Base-by-base conservation (phyloP, 2,329 filamentous ascomycete genomes). In the Curvularia verruculosa region DNA sequence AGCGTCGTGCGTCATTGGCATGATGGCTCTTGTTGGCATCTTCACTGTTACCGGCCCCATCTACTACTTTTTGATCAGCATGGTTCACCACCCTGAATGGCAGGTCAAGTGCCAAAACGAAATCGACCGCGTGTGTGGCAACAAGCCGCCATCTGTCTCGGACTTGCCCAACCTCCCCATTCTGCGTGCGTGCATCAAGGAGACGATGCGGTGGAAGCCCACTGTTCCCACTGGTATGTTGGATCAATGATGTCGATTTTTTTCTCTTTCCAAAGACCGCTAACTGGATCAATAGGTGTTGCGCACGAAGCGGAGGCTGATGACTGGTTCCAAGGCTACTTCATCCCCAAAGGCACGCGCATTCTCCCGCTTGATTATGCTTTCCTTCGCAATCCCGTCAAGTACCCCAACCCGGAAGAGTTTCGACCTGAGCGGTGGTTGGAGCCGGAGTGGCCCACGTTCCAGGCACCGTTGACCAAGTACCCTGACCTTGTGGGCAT, bases 351-450 rank as follows among this genome's bases (percentile, higher is more conserved):
- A 69, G 81, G 81, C 19, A 74, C 73, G 9, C 72, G 71, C 23
- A 75, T 75, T 41, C 65, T 75, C 40, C 72, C 72, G 49, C 68
- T 76, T 13, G 74, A 75, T 56, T 74, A 61, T 45, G 73, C 71
- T 3, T 75, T 76, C 61, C 69, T 74, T 24, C 73, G 72, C 34
- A 84, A 88, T 59, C 79, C 82, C 1, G 75, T 75, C 34, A 83
- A 81, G 53, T 89, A 89, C 66, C 85, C 85, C 1, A 83, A 88
- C 65, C 83, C 85, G n/a, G 85, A 89, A 46, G 81, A 75, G 62
- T 89, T 82, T 75, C 82, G 80, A 26, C 86, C 87, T 0, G 85
- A 87, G 63, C 82, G 87, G 37, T 89, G 84, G 78, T 80, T 89
- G 10, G 83, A 87, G 62, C 74, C 83, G n/a, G 77, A 76, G 19